Conservation (phyloP, 768 basidiomycete species). For the Tylopilus plumbeoviolaceoides region DNA sequence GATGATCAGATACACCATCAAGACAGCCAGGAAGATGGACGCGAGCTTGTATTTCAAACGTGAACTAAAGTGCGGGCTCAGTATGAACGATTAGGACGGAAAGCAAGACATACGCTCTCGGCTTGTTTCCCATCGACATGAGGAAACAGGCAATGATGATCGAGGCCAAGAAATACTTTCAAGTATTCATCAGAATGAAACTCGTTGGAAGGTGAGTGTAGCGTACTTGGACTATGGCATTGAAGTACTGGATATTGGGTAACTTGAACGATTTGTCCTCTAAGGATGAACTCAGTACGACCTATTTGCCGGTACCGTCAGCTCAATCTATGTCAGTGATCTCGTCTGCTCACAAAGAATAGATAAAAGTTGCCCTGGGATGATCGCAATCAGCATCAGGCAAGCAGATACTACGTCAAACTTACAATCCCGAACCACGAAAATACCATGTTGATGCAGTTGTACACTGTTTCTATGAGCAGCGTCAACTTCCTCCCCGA, state of each 20-base stretch:
- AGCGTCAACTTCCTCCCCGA: slow-evolving; percentile 66
- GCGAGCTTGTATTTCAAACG: slow-evolving; percentile 73
- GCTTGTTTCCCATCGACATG: slow-evolving; percentile 95
- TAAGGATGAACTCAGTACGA: slow-evolving; percentile 84
- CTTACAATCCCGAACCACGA: slow-evolving; percentile 91
- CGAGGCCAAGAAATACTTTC: slow-evolving; percentile 77
- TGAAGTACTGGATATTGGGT: slow-evolving; percentile 64
- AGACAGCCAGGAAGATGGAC: slow-evolving; percentile 64
- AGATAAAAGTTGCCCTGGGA: slow-evolving; percentile 88
- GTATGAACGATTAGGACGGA: background rate
- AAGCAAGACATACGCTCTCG: slow-evolving; percentile 54
- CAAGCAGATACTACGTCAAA: slow-evolving; percentile 7
- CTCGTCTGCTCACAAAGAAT: slow-evolving; percentile 68
- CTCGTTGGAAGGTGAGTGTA: background rate
- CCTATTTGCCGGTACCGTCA: slow-evolving; percentile 37
- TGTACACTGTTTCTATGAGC: slow-evolving; percentile 81
- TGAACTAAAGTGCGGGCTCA: slow-evolving; percentile 14
- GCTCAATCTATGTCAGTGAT: background rate
- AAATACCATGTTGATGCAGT: slow-evolving; percentile 81
- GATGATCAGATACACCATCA: slow-evolving; percentile 82
- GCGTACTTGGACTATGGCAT: slow-evolving; percentile 67
- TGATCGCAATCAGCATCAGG: background rate
- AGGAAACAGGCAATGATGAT: slow-evolving; percentile 87
- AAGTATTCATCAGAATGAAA: slow-evolving; percentile 5
- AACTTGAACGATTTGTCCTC: slow-evolving; percentile 70